phyloP scores from a whole-genome alignment of 2,329 filamentous ascomycete species.

The Torrubiellomyces zombiae region DNA sequence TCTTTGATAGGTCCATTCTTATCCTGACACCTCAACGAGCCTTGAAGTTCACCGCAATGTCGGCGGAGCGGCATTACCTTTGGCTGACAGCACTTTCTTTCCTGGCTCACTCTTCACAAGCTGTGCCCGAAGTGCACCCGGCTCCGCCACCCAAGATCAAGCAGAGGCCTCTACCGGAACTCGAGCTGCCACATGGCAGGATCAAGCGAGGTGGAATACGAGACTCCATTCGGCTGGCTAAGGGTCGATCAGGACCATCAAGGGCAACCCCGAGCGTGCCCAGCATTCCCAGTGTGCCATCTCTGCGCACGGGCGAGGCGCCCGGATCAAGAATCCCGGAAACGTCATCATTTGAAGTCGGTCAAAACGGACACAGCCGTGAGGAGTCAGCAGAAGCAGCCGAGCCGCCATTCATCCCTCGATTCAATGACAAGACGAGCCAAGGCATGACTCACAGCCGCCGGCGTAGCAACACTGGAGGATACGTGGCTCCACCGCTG shows the following conservation, averaged over 20 bases:
- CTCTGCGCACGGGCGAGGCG: constrained; percentile 19
- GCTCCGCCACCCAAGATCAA: constrained; percentile 26
- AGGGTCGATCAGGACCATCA: constrained; percentile 41
- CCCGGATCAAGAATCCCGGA: constrained; percentile 22
- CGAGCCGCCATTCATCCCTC: constrained; percentile 55
- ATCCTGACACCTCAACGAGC: constrained; percentile 88
- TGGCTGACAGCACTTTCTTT: constrained; percentile 94
- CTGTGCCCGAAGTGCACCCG: constrained; percentile 55
- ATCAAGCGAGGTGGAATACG: constrained; percentile 45
- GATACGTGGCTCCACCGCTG: constrained; percentile 50
- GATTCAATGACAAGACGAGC: constrained; percentile 43
- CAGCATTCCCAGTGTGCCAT: constrained; percentile 19
- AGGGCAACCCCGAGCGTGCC: constrained; percentile 36
- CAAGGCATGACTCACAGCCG: constrained; percentile 46
- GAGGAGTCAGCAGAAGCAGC: constrained; percentile 43
- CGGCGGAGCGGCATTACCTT: constrained; percentile 74
- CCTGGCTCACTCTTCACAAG: constrained; percentile 75
- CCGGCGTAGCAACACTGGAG: constrained; percentile 79
- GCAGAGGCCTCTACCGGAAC: constrained; percentile 28
- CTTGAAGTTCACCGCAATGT: constrained; percentile 80
- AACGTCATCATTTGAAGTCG: constrained; percentile 20
- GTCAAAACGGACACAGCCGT: constrained; percentile 21
- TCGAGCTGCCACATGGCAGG: constrained; percentile 31
- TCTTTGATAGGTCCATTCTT: constrained; percentile 87
- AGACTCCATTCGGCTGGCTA: constrained; percentile 80